phyloP scores from a whole-genome alignment of 2,329 filamentous ascomycete species.

The Colletotrichum sp. region DNA sequence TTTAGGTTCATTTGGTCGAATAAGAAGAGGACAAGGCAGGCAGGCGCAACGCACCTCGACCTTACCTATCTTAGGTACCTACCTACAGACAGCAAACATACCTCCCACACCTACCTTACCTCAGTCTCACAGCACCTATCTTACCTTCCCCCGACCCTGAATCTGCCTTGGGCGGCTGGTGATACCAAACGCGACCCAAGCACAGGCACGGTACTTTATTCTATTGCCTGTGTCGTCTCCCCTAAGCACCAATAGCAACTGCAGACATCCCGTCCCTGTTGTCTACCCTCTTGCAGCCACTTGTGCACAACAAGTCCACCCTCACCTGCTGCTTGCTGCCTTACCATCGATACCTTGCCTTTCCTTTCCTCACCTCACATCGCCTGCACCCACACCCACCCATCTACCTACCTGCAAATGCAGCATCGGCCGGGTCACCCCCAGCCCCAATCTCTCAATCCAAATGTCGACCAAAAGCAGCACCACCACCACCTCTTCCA shows the following conservation, averaged over 20 bases:
- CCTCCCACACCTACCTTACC: not conserved
- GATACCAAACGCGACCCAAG: not conserved
- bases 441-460: not conserved
- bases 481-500: constrained; percentile 5
- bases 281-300: not conserved
- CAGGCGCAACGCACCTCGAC: not conserved
- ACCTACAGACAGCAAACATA: not conserved
- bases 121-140: not conserved
- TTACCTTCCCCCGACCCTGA: not conserved
- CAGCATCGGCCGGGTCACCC: not conserved
- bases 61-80: not conserved
- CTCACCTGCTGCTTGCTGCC: not conserved
- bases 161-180: not conserved
- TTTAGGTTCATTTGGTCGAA: not conserved
- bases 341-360: not conserved
- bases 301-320: not conserved
- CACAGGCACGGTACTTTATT: not conserved
- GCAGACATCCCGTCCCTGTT: not conserved
- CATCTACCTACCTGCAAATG: not conserved
- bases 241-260: constrained; percentile 9
- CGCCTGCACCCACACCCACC: not conserved
- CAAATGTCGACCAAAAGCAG: not conserved
- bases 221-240: not conserved
- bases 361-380: not conserved
- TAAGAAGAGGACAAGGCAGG: not conserved